A percentile compares a stretch with the other conserved stretches of the same genome.
These are phyloP conservation scores for Sabuloglossum arenarium DNA, from an alignment of 495 filamentous ascomycete genomes.

Conservation along the genomic window DNA sequence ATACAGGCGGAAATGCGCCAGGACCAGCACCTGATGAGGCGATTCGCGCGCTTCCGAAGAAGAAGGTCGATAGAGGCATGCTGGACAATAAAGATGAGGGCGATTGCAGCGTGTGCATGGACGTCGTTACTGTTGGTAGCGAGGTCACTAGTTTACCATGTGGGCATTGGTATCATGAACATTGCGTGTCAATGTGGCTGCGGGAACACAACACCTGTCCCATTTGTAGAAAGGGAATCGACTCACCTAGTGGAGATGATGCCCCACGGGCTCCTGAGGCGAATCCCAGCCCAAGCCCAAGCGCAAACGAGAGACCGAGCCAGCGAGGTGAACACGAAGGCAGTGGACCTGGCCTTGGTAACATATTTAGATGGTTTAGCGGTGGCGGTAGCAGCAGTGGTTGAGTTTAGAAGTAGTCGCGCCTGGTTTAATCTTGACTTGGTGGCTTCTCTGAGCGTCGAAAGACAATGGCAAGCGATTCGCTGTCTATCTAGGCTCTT, in stretches of 20 bases:
- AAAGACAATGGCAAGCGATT: not conserved
- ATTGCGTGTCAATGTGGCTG: slow-evolving; percentile 62
- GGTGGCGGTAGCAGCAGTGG: not conserved
- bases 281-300: not conserved
- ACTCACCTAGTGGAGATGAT: not conserved
- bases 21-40: slow-evolving; percentile 58
- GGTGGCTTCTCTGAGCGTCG: not conserved
- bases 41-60: slow-evolving; percentile 54
- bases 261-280: not conserved
- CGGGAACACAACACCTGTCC: slow-evolving; percentile 80
- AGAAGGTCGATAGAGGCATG: slow-evolving; percentile 41
- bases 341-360: not conserved
- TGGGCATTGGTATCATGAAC: slow-evolving; percentile 75
- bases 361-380: slow-evolving; percentile 1
- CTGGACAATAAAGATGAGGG: slow-evolving; percentile 39
- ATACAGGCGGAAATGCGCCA: slow-evolving; percentile 50
- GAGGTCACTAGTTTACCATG: slow-evolving; percentile 69
- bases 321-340: not conserved
- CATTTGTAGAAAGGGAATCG: slow-evolving; percentile 63
- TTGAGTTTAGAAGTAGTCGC: not conserved
- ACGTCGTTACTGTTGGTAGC: slow-evolving; percentile 50
- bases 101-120: slow-evolving; percentile 90
- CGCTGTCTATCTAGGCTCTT: not conserved
- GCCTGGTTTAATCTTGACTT: not conserved
- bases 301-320: not conserved